Conservation (phyloP, 305 asterid genomes). For the Nicotiana rustica region DNA sequence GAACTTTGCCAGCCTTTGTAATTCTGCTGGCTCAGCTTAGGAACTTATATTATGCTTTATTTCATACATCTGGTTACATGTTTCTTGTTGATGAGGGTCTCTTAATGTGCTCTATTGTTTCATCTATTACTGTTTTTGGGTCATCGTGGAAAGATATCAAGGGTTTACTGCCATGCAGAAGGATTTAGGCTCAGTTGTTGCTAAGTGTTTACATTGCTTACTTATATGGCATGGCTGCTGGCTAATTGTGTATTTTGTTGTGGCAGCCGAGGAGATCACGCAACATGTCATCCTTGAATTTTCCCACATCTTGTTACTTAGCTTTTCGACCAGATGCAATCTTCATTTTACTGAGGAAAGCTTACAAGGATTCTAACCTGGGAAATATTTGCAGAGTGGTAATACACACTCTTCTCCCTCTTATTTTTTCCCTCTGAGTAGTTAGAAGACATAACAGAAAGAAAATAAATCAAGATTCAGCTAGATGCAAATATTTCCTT, state of each 20-base stretch:
- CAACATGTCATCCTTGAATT: slow-evolving; percentile 52
- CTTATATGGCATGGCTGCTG: slow-evolving; percentile 25
- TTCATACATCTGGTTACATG: slow-evolving; percentile 8
- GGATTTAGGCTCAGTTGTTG: slow-evolving; percentile 8
- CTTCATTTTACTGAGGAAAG: slow-evolving; percentile 81
- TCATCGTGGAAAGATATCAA: slow-evolving; percentile 10
- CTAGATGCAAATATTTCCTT: slow-evolving; percentile 15
- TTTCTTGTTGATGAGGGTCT: slow-evolving; percentile 12
- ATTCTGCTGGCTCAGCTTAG: slow-evolving; percentile 21
- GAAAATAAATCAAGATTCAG: slow-evolving; percentile 29
- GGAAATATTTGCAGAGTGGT: slow-evolving; percentile 89
- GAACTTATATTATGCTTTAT: slow-evolving; percentile 13
- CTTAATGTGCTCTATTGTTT: background rate
- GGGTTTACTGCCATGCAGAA: background rate
- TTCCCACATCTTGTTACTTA: slow-evolving; percentile 68
- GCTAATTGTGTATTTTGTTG: slow-evolving; percentile 44
- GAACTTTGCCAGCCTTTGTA: slow-evolving; percentile 19
- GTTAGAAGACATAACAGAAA: slow-evolving; percentile 26
- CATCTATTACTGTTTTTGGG: slow-evolving; percentile 12
- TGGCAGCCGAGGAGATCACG: slow-evolving; percentile 93
- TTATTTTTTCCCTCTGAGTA: slow-evolving; percentile 9
- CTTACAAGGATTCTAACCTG: slow-evolving; percentile 78
- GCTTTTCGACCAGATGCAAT: slow-evolving; percentile 86
- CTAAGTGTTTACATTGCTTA: background rate
- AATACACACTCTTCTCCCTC: slow-evolving; percentile 45